Evolutionary conservation across 495 filamentous ascomycete genomes (phyloP).

Genomic region (Parathielavia appendiculata): DNA sequence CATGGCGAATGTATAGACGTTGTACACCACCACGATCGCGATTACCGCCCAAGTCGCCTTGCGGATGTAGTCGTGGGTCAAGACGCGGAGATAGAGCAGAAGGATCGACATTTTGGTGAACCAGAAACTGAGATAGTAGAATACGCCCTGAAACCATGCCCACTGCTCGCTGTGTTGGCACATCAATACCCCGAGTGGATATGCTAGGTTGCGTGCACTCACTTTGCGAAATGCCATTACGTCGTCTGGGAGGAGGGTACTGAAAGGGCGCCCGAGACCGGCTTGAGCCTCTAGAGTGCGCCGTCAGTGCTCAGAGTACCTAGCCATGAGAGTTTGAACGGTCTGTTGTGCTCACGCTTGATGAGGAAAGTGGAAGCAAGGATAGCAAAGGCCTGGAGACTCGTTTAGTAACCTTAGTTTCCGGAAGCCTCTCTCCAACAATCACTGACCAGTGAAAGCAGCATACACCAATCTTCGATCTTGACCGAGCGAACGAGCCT

Average conservation of each 20-base stretch:
- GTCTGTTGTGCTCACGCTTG: not conserved
- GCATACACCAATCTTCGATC: slow-evolving; percentile 6
- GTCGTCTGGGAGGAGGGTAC: not conserved
- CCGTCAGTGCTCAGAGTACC: not conserved
- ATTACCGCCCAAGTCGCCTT: slow-evolving; percentile 10
- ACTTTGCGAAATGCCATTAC: not conserved
- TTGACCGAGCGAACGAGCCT: slow-evolving; percentile 2
- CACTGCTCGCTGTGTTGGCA: not conserved
- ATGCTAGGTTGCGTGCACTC: not conserved
- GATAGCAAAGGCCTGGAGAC: not conserved
- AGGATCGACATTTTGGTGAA: slow-evolving; percentile 41
- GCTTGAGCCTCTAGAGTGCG: not conserved
- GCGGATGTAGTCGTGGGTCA: slow-evolving; percentile 23
- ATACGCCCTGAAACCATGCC: not conserved
- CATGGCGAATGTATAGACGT: slow-evolving; percentile 24
- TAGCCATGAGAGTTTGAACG: too few relatives aligned
- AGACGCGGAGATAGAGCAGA: slow-evolving; percentile 42
- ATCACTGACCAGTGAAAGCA: not conserved
- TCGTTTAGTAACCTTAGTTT: not conserved
- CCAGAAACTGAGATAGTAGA: slow-evolving; percentile 24
- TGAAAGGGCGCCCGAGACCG: not conserved
- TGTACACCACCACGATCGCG: slow-evolving; percentile 28
- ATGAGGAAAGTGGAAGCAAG: not conserved
- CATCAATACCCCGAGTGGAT: not conserved
- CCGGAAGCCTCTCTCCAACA: not conserved